A percentile compares a stretch with the other conserved stretches of the same genome.
phyloP scores from a whole-genome alignment of 306 rosid genomes.

The Trichosanthes cucumerina region DNA sequence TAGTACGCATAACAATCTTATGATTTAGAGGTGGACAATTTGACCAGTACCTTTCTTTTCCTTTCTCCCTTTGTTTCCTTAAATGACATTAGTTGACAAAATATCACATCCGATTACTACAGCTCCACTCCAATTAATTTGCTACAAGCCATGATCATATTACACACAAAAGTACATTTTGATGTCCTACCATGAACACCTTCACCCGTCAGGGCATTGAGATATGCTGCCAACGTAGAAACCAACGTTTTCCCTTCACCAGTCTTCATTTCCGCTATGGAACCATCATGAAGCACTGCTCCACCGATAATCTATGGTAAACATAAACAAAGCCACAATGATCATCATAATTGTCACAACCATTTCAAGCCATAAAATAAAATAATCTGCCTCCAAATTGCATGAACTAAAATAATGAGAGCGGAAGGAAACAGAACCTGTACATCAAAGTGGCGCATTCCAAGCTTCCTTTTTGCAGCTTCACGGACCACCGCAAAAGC shows the following conservation, averaged over 20 bases:
- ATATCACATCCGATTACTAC: neutral
- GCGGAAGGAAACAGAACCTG: slow-evolving; percentile 42
- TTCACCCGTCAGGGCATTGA: slow-evolving; percentile 82
- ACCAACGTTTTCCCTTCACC: slow-evolving; percentile 97
- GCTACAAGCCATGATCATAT: neutral
- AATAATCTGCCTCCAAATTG: neutral
- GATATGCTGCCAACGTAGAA: slow-evolving; percentile 88
- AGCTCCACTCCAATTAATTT: neutral
- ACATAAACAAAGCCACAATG: slow-evolving; percentile 9
- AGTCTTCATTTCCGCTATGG: slow-evolving; percentile 96
- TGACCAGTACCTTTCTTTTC: neutral
- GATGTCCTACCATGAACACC: slow-evolving; percentile 76
- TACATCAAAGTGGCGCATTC: slow-evolving; percentile 98
- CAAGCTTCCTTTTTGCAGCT: slow-evolving; percentile 84
- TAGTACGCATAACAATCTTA: neutral
- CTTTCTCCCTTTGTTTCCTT: neutral
- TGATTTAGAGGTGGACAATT: neutral
- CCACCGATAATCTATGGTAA: slow-evolving; percentile 78
- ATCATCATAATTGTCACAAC: neutral
- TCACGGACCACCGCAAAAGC: slow-evolving; percentile 97
- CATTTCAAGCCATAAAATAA: neutral
- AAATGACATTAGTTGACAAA: neutral
- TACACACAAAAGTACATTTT: neutral
- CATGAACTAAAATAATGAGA: neutral
- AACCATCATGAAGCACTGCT: slow-evolving; percentile 94